Conservation (phyloP, 768 basidiomycete species). For the Pholiota microspora region DNA sequence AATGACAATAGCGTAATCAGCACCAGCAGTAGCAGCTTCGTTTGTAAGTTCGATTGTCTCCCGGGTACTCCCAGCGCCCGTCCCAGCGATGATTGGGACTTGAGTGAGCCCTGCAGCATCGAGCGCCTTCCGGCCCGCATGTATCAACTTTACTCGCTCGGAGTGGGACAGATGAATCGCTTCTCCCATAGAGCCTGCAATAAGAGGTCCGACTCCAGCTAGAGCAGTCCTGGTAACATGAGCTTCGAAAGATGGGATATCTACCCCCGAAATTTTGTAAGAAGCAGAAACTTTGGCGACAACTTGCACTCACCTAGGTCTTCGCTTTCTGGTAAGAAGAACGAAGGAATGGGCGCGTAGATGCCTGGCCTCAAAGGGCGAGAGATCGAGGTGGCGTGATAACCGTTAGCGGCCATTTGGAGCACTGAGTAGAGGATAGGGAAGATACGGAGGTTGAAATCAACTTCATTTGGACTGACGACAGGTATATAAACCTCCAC, state of each 20-base stretch:
- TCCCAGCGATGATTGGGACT: conserved; percentile 77
- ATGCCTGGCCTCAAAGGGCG: conserved; percentile 74
- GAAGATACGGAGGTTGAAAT: conserved; percentile 12
- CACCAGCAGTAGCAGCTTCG: conserved; percentile 81
- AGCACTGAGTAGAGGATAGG: conserved; percentile 13
- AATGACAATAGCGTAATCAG: conserved; percentile 86
- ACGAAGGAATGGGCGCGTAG: conserved; percentile 84
- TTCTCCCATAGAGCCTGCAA: conserved; percentile 86
- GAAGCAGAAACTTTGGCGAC: neutral
- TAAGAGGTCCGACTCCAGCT: conserved; percentile 68
- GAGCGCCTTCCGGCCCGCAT: conserved; percentile 64
- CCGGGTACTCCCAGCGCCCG: conserved; percentile 79
- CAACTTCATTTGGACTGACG: conserved; percentile 1
- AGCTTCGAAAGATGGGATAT: conserved; percentile 63
- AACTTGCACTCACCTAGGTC: conserved; percentile 72
- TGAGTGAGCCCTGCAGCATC: conserved; percentile 58
- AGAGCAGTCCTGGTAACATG: conserved; percentile 65
- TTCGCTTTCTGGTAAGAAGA: conserved; percentile 74
- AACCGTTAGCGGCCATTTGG: conserved; percentile 43
- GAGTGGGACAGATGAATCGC: conserved; percentile 68
- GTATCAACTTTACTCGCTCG: conserved; percentile 67
- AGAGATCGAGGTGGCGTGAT: conserved; percentile 31
- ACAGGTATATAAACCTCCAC: conserved; percentile 15
- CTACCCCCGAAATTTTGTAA: conserved; percentile 27
- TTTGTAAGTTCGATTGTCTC: conserved; percentile 75